These are phyloP conservation scores for apple (Malus domestica) DNA, from an alignment of 306 rosid genomes.

Conservation along the genomic window DNA sequence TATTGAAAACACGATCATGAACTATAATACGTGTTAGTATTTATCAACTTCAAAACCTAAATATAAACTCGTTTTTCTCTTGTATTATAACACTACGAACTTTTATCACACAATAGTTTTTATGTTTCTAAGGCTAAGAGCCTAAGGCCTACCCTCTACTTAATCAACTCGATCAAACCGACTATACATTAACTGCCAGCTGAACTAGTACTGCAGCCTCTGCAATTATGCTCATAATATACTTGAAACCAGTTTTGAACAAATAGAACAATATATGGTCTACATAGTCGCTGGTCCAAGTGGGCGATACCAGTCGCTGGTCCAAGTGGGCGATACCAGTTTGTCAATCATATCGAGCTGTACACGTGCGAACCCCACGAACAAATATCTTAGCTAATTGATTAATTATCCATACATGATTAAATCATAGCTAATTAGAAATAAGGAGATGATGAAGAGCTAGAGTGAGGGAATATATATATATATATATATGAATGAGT, in stretches of 20 bases:
- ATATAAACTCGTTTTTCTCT: too few species aligned
- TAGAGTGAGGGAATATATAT: neutral
- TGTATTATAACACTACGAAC: too few species aligned
- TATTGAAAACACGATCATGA: too few species aligned
- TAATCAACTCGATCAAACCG: neutral
- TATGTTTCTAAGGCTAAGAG: neutral
- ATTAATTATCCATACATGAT: neutral
- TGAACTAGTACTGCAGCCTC: neutral
- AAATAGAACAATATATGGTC: neutral
- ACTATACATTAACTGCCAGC: slow-evolving; percentile 1
- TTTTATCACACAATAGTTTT: neutral
- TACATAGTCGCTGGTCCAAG: slow-evolving; percentile 8
- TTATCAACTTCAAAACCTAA: too few species aligned
- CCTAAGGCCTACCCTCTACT: neutral
- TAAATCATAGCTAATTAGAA: slow-evolving; percentile 6
- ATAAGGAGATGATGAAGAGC: slow-evolving; percentile 11
- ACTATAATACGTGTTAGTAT: too few species aligned
- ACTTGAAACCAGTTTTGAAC: neutral
- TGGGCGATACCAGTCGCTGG: neutral
- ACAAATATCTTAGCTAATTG: neutral
- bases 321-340: slow-evolving; percentile 11
- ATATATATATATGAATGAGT: neutral
- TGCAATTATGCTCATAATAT: neutral
- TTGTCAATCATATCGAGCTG: slow-evolving; percentile 38
- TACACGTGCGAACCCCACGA: slow-evolving; percentile 43